Base-by-base conservation (phyloP, 169 alveolate genomes). In the Babesia bovis region DNA sequence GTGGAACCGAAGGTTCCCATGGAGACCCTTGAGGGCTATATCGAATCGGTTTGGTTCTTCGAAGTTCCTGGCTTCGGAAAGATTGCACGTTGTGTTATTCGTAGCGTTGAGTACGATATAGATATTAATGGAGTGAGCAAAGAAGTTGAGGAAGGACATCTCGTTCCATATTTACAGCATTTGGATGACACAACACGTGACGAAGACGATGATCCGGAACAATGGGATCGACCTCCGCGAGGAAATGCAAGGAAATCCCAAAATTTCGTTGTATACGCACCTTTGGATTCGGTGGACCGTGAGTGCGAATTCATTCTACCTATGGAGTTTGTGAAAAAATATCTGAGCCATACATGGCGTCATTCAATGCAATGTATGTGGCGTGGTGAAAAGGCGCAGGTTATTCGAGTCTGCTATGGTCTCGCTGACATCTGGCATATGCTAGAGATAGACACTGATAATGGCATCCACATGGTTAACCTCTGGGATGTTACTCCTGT, bases 371-470 rank as follows among this genome's bases (percentile, higher is more conserved):
- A 19, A 1, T 63, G 73, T 41, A 19, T 7, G 7, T 49, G 28
- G 51, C 28, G 50, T 4, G 51, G 51, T 12, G 4, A 35, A 4
- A 3, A 3, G 36, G 33, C 44, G 4, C 4, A 49, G 17, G 60
- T 63, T 15, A 13, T 13, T n/a, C 28, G 32, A 12, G 25, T 49
- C 61, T 28, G 41, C 44, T 63, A 63, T 60, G 60, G 51, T 36
- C 61, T 60, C 1, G 73, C 60, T 2, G 73, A 63, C 73, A 58
- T 63, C 32, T 63, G 73, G 73, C 58, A 25, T 13, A 25, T 47
- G 4, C 3, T 63, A 6, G 49, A 44, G 60, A 26, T 63, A 15
- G 73, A 63, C 36, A 17, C 40, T 19, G 73, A 17, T 25, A 52
- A 47, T 19, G 9, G 26, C 25, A 10, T 33, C 17, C 49, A 44